Percentiles rank a stretch among this genome's conserved stretches.
These are phyloP conservation scores for Fusarium euwallaceae DNA, from an alignment of 2,329 filamentous ascomycete genomes.

Conservation along the genomic window DNA sequence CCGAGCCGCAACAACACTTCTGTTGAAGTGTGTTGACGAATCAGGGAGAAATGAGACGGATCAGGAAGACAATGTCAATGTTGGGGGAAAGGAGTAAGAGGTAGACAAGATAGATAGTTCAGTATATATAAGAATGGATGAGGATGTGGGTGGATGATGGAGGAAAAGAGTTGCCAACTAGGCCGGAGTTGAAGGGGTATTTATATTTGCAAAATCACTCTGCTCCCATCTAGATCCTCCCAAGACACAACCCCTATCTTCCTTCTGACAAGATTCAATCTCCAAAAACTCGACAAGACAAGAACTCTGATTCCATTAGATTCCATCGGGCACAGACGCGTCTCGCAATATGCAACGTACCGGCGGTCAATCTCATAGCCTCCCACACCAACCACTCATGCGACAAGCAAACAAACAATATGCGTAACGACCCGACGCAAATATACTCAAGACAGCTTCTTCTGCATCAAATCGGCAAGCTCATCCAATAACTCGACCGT, in stretches of 20 bases:
- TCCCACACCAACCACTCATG: not conserved
- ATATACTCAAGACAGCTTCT: slow-evolving; percentile 47
- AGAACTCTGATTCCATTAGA: not conserved
- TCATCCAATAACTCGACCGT: slow-evolving; percentile 93
- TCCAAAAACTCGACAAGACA: not conserved
- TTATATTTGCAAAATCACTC: not conserved
- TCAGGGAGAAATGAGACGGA: not conserved
- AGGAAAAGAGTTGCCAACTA: not conserved
- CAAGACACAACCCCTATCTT: not conserved
- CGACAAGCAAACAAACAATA: not conserved
- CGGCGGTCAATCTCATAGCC: not conserved
- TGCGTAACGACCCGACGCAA: not conserved
- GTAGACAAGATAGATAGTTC: not conserved
- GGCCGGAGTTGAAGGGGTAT: slow-evolving; percentile 1
- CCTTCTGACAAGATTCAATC: not conserved
- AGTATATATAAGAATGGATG: not conserved
- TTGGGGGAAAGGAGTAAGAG: not conserved
- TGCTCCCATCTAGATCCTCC: not conserved
- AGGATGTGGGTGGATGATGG: not conserved
- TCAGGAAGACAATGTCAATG: not conserved
- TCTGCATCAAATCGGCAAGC: slow-evolving; percentile 69
- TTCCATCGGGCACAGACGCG: not conserved
- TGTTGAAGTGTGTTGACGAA: not conserved
- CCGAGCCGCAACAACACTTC: no score
- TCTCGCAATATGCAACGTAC: not conserved